Percentiles rank a stretch among this genome's conserved stretches.
These are phyloP conservation scores for Coemansia sp. DNA, from an alignment of 192 early-diverging fungal species.

Conservation along the genomic window DNA sequence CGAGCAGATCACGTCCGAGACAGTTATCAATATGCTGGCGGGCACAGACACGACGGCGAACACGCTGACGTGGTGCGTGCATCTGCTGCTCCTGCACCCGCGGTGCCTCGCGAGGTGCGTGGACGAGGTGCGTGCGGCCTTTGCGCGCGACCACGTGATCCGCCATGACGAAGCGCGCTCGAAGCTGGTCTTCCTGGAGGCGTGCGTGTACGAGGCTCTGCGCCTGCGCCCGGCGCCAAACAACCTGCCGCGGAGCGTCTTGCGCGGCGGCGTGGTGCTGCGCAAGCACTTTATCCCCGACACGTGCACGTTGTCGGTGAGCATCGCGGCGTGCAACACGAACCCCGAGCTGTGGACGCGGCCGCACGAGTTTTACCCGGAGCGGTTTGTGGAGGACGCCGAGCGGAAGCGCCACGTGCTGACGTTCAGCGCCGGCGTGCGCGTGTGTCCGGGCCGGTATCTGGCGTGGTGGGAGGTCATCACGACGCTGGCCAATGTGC, in stretches of 20 bases:
- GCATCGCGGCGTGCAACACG: constrained; percentile 18
- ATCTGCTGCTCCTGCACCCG: constrained; percentile 37
- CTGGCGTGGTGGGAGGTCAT: constrained; percentile 39
- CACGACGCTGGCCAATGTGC: constrained; percentile 34
- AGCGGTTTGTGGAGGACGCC: constrained; percentile 17
- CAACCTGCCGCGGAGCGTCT: constrained; percentile 30
- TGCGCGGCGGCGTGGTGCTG: constrained; percentile 34
- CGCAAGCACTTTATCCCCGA: constrained; percentile 42
- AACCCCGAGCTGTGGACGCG: constrained; percentile 9
- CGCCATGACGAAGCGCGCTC: constrained; percentile 17
- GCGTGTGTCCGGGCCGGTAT: constrained; percentile 38
- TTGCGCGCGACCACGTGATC: constrained; percentile 14
- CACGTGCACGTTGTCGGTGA: constrained; percentile 25
- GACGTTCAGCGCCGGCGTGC: constrained; percentile 40
- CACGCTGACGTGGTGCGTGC: constrained; percentile 41
- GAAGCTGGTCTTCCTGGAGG: constrained; percentile 36
- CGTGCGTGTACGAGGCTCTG: constrained; percentile 43
- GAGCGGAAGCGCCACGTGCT: constrained; percentile 16
- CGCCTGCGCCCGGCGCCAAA: constrained; percentile 23
- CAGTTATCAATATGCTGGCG: constrained; percentile 28
- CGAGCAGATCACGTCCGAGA: constrained; percentile 35
- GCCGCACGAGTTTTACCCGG: constrained; percentile 19
- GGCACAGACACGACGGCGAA: constrained; percentile 41
- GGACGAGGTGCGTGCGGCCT: constrained; percentile 28
- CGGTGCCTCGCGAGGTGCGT: not conserved